These are phyloP conservation scores for Phytophthora fragariae DNA, from an alignment of 352 stramenopile species.

Conservation along the genomic window DNA sequence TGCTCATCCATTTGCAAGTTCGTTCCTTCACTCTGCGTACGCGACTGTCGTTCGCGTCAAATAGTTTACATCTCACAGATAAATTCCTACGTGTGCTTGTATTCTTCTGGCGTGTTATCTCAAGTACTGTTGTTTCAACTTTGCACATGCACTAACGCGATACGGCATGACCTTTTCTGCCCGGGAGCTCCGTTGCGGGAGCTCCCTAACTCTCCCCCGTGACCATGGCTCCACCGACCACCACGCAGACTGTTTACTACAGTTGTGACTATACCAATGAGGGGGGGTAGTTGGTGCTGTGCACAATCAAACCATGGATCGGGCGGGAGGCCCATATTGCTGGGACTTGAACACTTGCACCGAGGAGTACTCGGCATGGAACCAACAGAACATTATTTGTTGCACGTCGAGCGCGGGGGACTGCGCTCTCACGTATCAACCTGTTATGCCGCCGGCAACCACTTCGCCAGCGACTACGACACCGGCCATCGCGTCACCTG, in stretches of 20 bases:
- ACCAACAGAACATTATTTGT: conserved; percentile 63
- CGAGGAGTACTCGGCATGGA: conserved; percentile 46
- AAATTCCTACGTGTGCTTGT: no score
- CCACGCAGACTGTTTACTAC: conserved; percentile 51
- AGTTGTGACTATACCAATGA: conserved; percentile 39
- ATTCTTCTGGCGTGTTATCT: no score
- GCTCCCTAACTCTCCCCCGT: conserved; percentile 9
- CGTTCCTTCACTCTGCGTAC: no score
- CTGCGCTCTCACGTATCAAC: conserved; percentile 51
- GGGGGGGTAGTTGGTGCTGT: conserved; percentile 57
- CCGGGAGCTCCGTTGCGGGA: no score
- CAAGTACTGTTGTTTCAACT: no score
- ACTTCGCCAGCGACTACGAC: conserved; percentile 6
- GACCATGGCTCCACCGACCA: conserved; percentile 25
- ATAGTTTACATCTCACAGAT: no score
- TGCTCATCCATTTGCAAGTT: no score
- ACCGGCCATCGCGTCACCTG: conserved; percentile 4
- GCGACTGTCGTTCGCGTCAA: no score
- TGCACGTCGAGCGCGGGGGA: conserved; percentile 40
- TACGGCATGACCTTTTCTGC: no score
- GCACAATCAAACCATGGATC: conserved; percentile 40
- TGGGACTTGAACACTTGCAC: conserved; percentile 48
- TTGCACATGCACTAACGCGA: no score
- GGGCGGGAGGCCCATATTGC: conserved; percentile 36
- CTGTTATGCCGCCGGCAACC: conserved; percentile 36